phyloP scores from a whole-genome alignment of 2,329 filamentous ascomycete species.

The Aspergillus tubingensis region DNA sequence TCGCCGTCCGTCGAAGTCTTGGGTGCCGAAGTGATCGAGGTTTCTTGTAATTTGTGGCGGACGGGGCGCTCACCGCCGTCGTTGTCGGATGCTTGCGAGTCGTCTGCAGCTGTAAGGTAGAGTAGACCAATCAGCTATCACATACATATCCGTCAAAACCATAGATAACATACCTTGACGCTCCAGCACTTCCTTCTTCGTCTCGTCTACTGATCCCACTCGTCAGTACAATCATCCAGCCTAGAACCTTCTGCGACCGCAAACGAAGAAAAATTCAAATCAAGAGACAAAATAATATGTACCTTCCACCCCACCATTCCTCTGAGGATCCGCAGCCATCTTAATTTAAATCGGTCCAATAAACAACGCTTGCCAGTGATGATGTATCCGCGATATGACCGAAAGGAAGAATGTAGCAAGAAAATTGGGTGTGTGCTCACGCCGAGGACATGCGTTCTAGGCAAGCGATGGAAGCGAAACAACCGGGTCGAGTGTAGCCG shows the following conservation, averaged over 20 bases:
- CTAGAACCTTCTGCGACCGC: background rate
- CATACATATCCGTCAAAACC: no score
- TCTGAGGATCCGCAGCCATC: constrained; percentile 22
- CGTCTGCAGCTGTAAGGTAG: constrained; percentile 23
- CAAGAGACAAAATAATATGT: background rate
- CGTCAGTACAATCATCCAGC: background rate
- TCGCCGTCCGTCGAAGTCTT: constrained; percentile 17
- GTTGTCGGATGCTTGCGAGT: constrained; percentile 39
- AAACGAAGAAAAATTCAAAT: background rate
- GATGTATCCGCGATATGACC: background rate
- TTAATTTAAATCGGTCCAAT: background rate
- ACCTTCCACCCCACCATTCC: constrained; percentile 17
- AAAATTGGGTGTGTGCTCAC: background rate
- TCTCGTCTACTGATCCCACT: background rate
- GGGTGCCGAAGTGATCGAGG: constrained; percentile 53
- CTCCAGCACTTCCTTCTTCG: background rate
- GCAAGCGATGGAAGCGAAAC: background rate
- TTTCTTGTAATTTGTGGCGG: constrained; percentile 63
- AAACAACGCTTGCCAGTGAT: no score
- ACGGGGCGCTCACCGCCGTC: constrained; percentile 58
- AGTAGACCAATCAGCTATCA: no score
- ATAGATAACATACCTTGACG: background rate
- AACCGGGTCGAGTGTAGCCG: background rate
- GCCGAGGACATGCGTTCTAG: background rate
- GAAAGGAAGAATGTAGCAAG: background rate